A percentile compares a stretch with the other conserved stretches of the same genome.
Conservation (phyloP, 192 early-diverging fungal genomes). For the Linnemannia hyalina region DNA sequence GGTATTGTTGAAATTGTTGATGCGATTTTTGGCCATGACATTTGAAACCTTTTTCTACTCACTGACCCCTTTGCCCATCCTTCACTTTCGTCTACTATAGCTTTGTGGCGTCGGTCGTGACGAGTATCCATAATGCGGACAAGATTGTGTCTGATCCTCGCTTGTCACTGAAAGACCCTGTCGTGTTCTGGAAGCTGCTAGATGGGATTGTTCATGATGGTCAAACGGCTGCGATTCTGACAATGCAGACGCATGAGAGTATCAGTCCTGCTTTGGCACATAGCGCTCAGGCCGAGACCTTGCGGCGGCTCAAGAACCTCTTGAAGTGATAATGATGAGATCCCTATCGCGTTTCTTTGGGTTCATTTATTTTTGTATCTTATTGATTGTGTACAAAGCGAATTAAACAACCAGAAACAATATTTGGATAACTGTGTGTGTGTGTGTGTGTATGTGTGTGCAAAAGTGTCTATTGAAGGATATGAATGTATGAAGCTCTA, state of each 20-base stretch:
- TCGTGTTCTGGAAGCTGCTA: slow-evolving; percentile 27
- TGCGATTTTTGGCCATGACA: background rate
- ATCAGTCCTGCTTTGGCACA: slow-evolving; percentile 30
- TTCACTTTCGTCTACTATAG: slow-evolving; percentile 55
- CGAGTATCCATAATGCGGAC: slow-evolving; percentile 56
- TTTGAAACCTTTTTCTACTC: slow-evolving; percentile 13
- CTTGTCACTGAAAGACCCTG: background rate
- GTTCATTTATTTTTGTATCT: background rate
- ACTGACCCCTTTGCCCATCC: slow-evolving; percentile 30
- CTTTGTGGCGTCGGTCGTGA: slow-evolving; percentile 77
- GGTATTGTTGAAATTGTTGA: slow-evolving; percentile 45
- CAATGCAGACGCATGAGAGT: slow-evolving; percentile 55
- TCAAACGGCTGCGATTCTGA: slow-evolving; percentile 46
- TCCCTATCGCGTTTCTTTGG: background rate
- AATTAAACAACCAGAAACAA: background rate
- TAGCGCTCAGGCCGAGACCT: slow-evolving; percentile 13
- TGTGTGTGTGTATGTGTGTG: too few species aligned
- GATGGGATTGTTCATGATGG: slow-evolving; percentile 47
- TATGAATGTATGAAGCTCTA: background rate
- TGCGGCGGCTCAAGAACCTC: background rate
- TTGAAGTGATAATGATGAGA: background rate
- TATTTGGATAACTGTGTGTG: background rate
- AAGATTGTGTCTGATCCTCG: background rate
- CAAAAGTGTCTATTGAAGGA: background rate
- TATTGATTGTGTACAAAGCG: background rate